Evolutionary conservation across 2,329 filamentous ascomycete genomes (phyloP).

Genomic region (Talaromyces sp.): DNA sequence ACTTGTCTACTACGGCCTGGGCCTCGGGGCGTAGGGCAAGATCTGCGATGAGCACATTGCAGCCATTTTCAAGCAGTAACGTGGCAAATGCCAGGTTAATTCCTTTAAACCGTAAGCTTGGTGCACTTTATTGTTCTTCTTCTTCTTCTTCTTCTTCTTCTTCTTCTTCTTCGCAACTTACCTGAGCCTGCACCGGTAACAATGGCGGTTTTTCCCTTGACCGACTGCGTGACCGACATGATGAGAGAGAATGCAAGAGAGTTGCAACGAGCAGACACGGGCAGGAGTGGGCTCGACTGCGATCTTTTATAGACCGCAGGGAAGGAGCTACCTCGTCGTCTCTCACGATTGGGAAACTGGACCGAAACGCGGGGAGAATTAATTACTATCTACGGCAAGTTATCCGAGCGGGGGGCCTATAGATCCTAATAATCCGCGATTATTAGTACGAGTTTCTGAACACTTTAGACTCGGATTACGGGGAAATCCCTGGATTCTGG

Average conservation of each 20-base stretch:
- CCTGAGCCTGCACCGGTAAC: slow-evolving; percentile 53
- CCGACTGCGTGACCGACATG: slow-evolving; percentile 32
- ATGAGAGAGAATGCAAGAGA: background rate
- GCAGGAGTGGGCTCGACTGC: background rate
- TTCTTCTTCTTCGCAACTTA: slow-evolving; percentile 17
- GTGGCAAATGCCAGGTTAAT: slow-evolving; percentile 44
- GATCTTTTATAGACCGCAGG: background rate
- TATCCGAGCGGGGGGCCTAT: background rate
- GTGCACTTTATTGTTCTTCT: background rate
- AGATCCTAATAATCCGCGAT: background rate
- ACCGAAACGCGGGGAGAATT: background rate
- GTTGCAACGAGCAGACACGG: background rate
- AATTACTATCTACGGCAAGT: background rate
- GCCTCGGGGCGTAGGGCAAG: slow-evolving; percentile 42
- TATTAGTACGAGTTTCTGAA: background rate
- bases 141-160: too few relatives aligned
- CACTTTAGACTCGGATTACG: background rate
- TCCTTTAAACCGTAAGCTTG: slow-evolving; percentile 22
- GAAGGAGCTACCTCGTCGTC: background rate
- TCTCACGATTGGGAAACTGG: background rate
- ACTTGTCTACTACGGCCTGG: slow-evolving; percentile 34
- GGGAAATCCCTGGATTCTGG: background rate
- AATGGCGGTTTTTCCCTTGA: slow-evolving; percentile 47
- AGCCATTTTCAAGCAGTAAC: slow-evolving; percentile 39
- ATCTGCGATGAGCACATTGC: slow-evolving; percentile 44